These are phyloP conservation scores for Prunus persica DNA, from an alignment of 306 rosid species.

Conservation along the genomic window DNA sequence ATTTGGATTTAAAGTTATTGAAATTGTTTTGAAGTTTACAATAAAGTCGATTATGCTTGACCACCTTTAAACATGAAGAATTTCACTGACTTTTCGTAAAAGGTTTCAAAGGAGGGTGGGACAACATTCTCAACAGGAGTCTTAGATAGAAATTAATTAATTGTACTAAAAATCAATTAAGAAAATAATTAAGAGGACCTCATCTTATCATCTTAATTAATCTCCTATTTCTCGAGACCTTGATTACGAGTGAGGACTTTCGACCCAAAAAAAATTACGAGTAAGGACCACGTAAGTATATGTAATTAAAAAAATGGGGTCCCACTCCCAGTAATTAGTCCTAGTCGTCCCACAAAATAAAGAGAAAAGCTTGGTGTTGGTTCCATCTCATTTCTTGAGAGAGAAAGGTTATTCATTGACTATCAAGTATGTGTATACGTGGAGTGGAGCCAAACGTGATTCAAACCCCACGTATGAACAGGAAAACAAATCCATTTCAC, in stretches of 20 bases:
- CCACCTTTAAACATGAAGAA: background rate
- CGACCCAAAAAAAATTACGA: too few relatives aligned
- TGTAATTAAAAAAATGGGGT: background rate
- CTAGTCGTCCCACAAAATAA: background rate
- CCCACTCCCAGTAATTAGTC: background rate
- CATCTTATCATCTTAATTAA: background rate
- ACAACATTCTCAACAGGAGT: background rate
- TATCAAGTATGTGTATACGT: too few relatives aligned
- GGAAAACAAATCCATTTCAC: conserved; percentile 9
- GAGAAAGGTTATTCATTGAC: background rate
- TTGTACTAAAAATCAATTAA: background rate
- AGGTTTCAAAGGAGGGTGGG: background rate
- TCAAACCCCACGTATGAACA: background rate
- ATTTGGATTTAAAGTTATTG: background rate
- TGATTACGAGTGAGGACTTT: too few relatives aligned
- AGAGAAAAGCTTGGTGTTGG: background rate
- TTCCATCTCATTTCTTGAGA: background rate
- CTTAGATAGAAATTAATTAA: background rate
- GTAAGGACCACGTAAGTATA: too few relatives aligned
- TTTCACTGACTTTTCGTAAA: background rate
- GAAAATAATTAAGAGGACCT: background rate
- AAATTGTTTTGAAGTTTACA: background rate
- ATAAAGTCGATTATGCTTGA: background rate
- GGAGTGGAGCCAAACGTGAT: conserved; percentile 6
- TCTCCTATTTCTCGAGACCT: too few relatives aligned